Evolutionary conservation across 2,329 filamentous ascomycete species (phyloP).

Genomic region (Tympanopsis confertula): DNA sequence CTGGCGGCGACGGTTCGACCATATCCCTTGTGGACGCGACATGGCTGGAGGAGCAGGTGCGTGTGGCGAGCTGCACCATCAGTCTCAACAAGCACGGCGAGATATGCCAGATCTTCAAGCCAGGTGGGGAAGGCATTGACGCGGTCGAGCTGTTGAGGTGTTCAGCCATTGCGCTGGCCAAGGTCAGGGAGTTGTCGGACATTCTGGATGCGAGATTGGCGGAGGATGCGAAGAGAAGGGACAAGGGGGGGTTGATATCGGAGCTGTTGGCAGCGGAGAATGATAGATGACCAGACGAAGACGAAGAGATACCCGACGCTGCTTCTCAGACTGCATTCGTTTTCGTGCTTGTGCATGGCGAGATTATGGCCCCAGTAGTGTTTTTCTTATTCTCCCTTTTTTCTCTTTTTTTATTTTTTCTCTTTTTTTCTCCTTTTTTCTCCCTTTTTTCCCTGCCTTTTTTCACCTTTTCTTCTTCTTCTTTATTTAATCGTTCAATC

Average conservation of each 20-base stretch:
- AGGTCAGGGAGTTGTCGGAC: conserved; percentile 69
- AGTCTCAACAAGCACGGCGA: conserved; percentile 84
- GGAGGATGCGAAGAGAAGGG: conserved; percentile 66
- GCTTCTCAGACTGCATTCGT: too few species aligned
- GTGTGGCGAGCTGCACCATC: conserved; percentile 64
- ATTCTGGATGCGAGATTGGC: conserved; percentile 63
- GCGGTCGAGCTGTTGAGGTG: conserved; percentile 69
- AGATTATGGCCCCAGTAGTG: too few species aligned
- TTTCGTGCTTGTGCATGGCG: too few species aligned
- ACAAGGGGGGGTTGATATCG: conserved; percentile 67
- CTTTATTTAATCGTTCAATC: too few species aligned
- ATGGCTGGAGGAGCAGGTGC: conserved; percentile 64
- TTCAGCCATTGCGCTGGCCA: conserved; percentile 61
- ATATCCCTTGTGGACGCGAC: conserved; percentile 63
- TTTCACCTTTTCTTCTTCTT: too few species aligned
- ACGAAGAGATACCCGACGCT: too few species aligned
- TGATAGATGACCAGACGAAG: conserved; percentile 60
- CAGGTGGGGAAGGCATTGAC: conserved; percentile 73
- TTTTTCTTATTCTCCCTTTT: too few species aligned
- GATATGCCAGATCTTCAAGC: conserved; percentile 82
- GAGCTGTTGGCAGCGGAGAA: conserved; percentile 75
- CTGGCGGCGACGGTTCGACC: conserved; percentile 52
- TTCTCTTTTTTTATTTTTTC: too few species aligned
- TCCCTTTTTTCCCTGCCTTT: too few species aligned
- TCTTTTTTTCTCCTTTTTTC: too few species aligned